Conservation (phyloP, 2,329 filamentous ascomycete genomes). For the Phyllosticta ampelicida region DNA sequence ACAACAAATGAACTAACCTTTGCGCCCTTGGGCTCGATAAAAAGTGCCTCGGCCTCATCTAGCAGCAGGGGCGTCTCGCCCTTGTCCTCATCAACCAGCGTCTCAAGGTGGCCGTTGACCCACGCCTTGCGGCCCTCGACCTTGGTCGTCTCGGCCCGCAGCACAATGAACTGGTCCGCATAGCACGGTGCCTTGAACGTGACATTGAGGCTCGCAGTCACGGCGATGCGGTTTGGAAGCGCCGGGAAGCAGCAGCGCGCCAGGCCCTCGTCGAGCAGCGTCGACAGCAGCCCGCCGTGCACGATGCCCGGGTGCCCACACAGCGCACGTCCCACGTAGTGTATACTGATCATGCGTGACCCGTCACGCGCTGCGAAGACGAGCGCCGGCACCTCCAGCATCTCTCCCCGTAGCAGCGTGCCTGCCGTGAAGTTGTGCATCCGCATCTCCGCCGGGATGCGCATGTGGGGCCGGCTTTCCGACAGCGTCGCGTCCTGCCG, state of each 20-base stretch:
- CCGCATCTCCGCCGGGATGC: constrained; percentile 62
- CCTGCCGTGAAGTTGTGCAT: constrained; percentile 71
- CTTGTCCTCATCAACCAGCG: constrained; percentile 62
- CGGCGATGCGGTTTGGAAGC: constrained; percentile 71
- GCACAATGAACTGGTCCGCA: constrained; percentile 64
- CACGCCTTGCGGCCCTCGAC: constrained; percentile 91
- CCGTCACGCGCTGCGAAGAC: constrained; percentile 55
- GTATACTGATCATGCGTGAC: constrained; percentile 47
- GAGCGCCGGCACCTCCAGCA: constrained; percentile 70
- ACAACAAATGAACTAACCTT: constrained; percentile 25
- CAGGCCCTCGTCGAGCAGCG: constrained; percentile 80
- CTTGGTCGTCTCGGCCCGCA: constrained; percentile 69
- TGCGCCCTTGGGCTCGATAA: constrained; percentile 78
- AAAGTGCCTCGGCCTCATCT: constrained; percentile 75
- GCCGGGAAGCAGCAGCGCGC: constrained; percentile 81
- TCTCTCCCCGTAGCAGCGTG: constrained; percentile 57
- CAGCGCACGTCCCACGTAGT: constrained; percentile 66
- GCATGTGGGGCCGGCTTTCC: constrained; percentile 72
- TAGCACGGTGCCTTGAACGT: constrained; percentile 75
- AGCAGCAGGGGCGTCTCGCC: constrained; percentile 52
- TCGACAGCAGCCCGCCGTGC: constrained; percentile 85
- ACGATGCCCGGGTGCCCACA: constrained; percentile 87
- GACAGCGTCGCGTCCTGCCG: constrained; percentile 33
- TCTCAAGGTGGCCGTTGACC: constrained; percentile 81
- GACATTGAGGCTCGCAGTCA: constrained; percentile 75